Evolutionary conservation across 2,329 filamentous ascomycete genomes (phyloP).

Genomic region (Aspergillus brasiliensis): DNA sequence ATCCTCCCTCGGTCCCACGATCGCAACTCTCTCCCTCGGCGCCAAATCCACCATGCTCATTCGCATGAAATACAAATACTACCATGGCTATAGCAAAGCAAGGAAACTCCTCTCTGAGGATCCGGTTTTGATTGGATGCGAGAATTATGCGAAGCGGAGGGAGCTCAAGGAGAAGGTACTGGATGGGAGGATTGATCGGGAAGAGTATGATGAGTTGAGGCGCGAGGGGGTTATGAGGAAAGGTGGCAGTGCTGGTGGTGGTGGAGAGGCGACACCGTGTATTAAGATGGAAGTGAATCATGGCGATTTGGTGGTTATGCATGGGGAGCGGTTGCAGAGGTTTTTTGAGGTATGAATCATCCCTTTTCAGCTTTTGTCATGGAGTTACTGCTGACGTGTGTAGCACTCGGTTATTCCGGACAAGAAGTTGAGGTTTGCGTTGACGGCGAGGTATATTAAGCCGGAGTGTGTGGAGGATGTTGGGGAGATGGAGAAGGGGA

Average conservation of each 20-base stretch:
- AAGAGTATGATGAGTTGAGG: constrained; percentile 23
- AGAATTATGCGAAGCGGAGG: constrained; percentile 25
- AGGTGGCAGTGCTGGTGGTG: constrained; percentile 25
- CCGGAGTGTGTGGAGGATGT: constrained; percentile 23
- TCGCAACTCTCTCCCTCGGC: constrained; percentile 59
- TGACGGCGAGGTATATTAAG: constrained; percentile 40
- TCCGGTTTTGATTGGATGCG: constrained; percentile 36
- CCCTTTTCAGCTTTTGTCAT: background rate
- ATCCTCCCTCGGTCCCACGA: constrained; percentile 55
- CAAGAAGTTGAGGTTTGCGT: constrained; percentile 36
- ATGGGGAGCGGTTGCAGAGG: constrained; percentile 56
- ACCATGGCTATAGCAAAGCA: constrained; percentile 28
- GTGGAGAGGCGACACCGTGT: constrained; percentile 30
- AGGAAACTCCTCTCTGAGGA: constrained; percentile 28
- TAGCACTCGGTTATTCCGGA: constrained; percentile 37
- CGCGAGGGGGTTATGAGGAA: constrained; percentile 32
- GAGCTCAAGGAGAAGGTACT: constrained; percentile 25
- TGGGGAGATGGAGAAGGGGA: constrained; percentile 30
- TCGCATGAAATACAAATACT: constrained; percentile 58
- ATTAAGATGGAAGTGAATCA: constrained; percentile 55
- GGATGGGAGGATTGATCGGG: constrained; percentile 19
- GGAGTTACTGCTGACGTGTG: too few species aligned
- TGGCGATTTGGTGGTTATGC: constrained; percentile 62
- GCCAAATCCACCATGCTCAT: constrained; percentile 55
- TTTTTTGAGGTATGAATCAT: constrained; percentile 51